Conservation (phyloP, 1,284 basidiomycete species). For the Cystobasidiaceae sp. region DNA sequence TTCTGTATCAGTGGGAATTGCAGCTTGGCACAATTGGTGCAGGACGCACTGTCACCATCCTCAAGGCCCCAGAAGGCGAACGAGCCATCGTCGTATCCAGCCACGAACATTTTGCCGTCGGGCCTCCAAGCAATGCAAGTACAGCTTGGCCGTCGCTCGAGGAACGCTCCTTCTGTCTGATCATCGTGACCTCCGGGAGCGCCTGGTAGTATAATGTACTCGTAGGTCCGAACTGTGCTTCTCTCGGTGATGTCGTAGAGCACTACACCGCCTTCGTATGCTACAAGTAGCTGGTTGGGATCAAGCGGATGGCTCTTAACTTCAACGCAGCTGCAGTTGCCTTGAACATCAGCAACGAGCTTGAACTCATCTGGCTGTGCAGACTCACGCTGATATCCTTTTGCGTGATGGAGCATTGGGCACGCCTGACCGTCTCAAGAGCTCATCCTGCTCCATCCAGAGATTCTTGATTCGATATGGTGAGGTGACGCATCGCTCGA, state of each 20-base stretch:
- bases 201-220: conserved; percentile 59
- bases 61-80: conserved; percentile 80
- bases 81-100: conserved; percentile 75
- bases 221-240: conserved; percentile 61
- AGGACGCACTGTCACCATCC: conserved; percentile 60
- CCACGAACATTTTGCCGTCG: conserved; percentile 54
- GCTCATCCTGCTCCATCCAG: conserved; percentile 61
- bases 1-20: no score
- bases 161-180: conserved; percentile 55
- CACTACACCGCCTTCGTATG: conserved; percentile 72
- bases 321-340: conserved; percentile 59
- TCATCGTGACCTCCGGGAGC: conserved; percentile 73
- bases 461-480: conserved; percentile 47
- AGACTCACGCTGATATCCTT: conserved; percentile 44
- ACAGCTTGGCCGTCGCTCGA: conserved; percentile 64
- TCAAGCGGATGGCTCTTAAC: conserved; percentile 70
- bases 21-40: no score
- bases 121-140: conserved; percentile 66
- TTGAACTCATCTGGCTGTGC: no score
- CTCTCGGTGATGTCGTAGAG: conserved; percentile 66
- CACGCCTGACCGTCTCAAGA: conserved; percentile 57
- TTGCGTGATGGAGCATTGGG: conserved; percentile 50
- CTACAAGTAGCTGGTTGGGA: conserved; percentile 71
- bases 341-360: no score
- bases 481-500: conserved; percentile 44